Percentiles rank a stretch among this genome's conserved stretches.
These are phyloP conservation scores for Lentinula edodes DNA, from an alignment of 768 basidiomycete genomes.

Conservation along the genomic window DNA sequence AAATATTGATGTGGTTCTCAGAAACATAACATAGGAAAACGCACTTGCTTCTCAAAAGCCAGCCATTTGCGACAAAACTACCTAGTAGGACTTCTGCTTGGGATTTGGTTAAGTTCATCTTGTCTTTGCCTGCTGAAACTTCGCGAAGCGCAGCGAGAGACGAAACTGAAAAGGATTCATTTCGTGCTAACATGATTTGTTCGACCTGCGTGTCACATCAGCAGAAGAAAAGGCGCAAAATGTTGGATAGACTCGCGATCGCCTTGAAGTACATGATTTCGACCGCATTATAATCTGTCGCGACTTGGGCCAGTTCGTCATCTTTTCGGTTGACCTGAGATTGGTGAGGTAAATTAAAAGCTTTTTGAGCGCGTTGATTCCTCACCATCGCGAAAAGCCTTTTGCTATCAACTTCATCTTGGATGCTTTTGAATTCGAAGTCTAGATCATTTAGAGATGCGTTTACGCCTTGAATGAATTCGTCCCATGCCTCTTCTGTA, in stretches of 20 bases:
- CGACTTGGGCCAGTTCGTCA: slow-evolving; percentile 79
- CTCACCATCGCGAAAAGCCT: slow-evolving; percentile 69
- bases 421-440: slow-evolving; percentile 60
- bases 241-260: slow-evolving; percentile 44
- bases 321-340: slow-evolving; percentile 72
- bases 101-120: slow-evolving; percentile 62
- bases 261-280: slow-evolving; percentile 87
- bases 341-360: neutral
- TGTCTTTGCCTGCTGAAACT: slow-evolving; percentile 51
- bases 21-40: slow-evolving; percentile 18
- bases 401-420: slow-evolving; percentile 60
- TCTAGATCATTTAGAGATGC: slow-evolving; percentile 59
- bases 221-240: neutral
- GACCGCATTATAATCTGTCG: slow-evolving; percentile 71
- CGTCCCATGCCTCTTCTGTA: slow-evolving; percentile 47
- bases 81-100: slow-evolving; percentile 68
- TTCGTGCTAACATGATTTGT: slow-evolving; percentile 79
- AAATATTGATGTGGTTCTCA: neutral
- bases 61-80: slow-evolving; percentile 82
- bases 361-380: slow-evolving; percentile 4
- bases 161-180: slow-evolving; percentile 69
- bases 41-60: slow-evolving; percentile 71
- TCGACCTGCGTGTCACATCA: slow-evolving; percentile 53
- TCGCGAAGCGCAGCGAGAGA: slow-evolving; percentile 75
- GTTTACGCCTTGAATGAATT: slow-evolving; percentile 58